Conservation (phyloP, 345 rosid species). For the Brassica juncea region DNA sequence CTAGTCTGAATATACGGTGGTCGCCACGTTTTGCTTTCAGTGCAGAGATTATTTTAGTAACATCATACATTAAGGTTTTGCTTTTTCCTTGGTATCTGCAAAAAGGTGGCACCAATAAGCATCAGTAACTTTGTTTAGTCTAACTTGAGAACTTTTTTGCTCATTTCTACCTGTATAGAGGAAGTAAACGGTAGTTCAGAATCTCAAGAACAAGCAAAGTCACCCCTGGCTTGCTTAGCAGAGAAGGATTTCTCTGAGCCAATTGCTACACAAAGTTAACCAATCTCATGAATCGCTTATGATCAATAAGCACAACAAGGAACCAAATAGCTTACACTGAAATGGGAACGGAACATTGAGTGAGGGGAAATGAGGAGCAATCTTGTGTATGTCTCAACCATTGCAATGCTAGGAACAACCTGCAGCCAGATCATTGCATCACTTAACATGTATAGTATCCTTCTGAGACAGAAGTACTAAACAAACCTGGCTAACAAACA, state of each 20-base stretch:
- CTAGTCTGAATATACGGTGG: slow-evolving; percentile 89
- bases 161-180: slow-evolving; percentile 76
- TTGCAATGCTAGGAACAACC: slow-evolving; percentile 97
- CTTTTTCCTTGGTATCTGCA: slow-evolving; percentile 91
- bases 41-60: slow-evolving; percentile 87
- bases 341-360: slow-evolving; percentile 83
- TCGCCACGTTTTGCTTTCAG: slow-evolving; percentile 95
- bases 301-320: slow-evolving; percentile 15
- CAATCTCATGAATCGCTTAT: slow-evolving; percentile 23
- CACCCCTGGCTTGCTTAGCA: slow-evolving; percentile 89
- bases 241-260: slow-evolving; percentile 82
- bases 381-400: slow-evolving; percentile 97
- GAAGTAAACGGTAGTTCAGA: slow-evolving; percentile 89
- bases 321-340: slow-evolving; percentile 64
- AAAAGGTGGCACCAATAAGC: slow-evolving; percentile 21
- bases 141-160: slow-evolving; percentile 1
- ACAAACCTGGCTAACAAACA: slow-evolving; percentile 84
- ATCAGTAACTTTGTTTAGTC: slow-evolving; percentile 15
- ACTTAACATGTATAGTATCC: slow-evolving; percentile 24
- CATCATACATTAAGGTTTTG: slow-evolving; percentile 92
- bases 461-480: slow-evolving; percentile 28
- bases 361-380: slow-evolving; percentile 90
- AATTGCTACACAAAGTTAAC: slow-evolving; percentile 63
- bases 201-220: slow-evolving; percentile 92
- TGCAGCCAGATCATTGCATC: slow-evolving; percentile 44